phyloP scores from a whole-genome alignment of 2,329 filamentous ascomycete species.

The Plenodomus tracheiphilus region DNA sequence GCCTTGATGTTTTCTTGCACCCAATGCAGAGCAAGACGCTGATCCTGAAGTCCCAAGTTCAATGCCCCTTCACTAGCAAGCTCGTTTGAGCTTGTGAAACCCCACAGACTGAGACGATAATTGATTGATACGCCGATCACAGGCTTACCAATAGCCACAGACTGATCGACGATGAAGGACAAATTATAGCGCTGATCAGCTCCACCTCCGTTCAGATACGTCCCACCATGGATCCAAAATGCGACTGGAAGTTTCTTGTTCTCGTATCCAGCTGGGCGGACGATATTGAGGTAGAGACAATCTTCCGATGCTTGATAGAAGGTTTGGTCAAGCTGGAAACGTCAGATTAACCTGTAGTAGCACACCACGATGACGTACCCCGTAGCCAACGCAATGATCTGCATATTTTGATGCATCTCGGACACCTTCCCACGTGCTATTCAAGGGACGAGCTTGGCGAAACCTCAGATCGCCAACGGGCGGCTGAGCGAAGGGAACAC shows the following conservation, averaged over 20 bases:
- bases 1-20: conserved; percentile 39
- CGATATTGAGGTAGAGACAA: conserved; percentile 62
- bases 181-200: conserved; percentile 60
- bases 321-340: neutral
- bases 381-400: conserved; percentile 11
- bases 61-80: conserved; percentile 46
- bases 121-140: conserved; percentile 20
- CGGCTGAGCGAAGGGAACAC: conserved; percentile 51
- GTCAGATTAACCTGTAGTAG: neutral
- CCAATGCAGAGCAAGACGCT: conserved; percentile 47
- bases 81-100: conserved; percentile 57
- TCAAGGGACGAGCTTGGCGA: conserved; percentile 50
- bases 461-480: conserved; percentile 52
- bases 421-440: conserved; percentile 42
- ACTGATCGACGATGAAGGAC: conserved; percentile 56
- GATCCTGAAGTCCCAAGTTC: conserved; percentile 45
- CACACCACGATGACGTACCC: neutral
- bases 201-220: conserved; percentile 42
- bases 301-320: conserved; percentile 48
- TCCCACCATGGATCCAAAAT: conserved; percentile 59
- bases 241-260: conserved; percentile 55
- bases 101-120: conserved; percentile 57
- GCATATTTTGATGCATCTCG: conserved; percentile 38
- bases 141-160: conserved; percentile 17
- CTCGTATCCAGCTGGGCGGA: conserved; percentile 50